Percentiles rank a stretch among this genome's conserved stretches.
Conservation (phyloP, 306 rosid species). For the Acacia acuminata region DNA sequence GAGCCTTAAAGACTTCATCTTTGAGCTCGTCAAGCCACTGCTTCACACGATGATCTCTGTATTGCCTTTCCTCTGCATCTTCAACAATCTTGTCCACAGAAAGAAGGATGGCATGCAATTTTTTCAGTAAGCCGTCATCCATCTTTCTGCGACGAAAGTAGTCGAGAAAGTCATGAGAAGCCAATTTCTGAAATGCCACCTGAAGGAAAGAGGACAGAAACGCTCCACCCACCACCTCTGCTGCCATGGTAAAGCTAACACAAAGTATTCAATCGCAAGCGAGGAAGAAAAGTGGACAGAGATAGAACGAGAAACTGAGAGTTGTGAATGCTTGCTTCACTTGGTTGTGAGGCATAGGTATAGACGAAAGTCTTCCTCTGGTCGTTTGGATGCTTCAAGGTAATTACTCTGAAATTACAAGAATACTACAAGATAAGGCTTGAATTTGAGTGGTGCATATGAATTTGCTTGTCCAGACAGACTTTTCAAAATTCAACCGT, state of each 20-base stretch:
- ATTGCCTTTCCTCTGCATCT: constrained; percentile 14
- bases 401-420: too few species aligned
- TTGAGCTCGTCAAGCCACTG: constrained; percentile 1
- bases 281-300: too few species aligned
- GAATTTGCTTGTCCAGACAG: too few species aligned
- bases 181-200: neutral
- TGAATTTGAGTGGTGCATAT: too few species aligned
- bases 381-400: too few species aligned
- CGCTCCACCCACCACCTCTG: neutral
- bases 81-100: neutral
- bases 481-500: too few species aligned
- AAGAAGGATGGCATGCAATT: neutral
- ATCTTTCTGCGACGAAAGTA: neutral
- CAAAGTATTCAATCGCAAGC: neutral
- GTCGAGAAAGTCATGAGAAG: neutral
- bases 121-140: neutral
- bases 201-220: neutral
- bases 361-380: too few species aligned
- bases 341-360: too few species aligned
- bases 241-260: neutral
- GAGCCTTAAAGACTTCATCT: neutral
- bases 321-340: too few species aligned
- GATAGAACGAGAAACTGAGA: too few species aligned
- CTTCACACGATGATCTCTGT: neutral
- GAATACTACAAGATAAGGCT: too few species aligned